Evolutionary conservation across 2,329 filamentous ascomycete genomes (phyloP), one percentile per base, ranked within the genome.

Genomic region (Sarocladium kiliense): DNA sequence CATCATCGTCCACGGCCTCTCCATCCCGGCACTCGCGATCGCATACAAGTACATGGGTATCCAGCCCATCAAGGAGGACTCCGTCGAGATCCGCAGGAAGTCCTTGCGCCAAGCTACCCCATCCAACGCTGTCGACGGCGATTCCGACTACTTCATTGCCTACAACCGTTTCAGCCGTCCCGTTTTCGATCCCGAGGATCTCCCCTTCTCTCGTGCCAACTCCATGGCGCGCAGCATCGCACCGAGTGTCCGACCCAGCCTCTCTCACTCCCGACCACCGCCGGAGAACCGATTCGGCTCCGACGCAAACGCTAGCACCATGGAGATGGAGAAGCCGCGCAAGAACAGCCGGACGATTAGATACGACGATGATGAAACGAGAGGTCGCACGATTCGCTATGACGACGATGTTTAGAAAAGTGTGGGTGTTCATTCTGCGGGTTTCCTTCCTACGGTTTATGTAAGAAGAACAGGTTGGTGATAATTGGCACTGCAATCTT

Each of bases 91-190:
- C 14, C 65, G 69, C 12, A 69, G 74, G 27, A 61, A 66, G 44
- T 73, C 72, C 2, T 65, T 70, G 5, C 64, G 65, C 27, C 26
- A 39, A 3, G 66, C 69, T 0, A 63, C 69, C 4, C 73, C 75
- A 0, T 61, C 65, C 12, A 75, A 77, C 56, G 76, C 74, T 18
- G 63, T 73, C 0, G 65, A 68, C 10, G 3, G 65, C 67, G 71
- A 75, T 45, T 56, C 56, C 5, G 62, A 71, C 3, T 71, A 65
- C 3, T 76, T 77, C 53, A 70, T 77, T 34, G 73, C 73, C 1
- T 77, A 76, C 61, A 78, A 79, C 60, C 73, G 77, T 47, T 79
- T 79, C 65, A 76, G 70, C 14, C 65, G 73, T 7, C 72, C 74
- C 18, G 58, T 63, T 0, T 66, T 66, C 54, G 45, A 55, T 18